Percentiles rank a stretch among this genome's conserved stretches.
These are phyloP conservation scores for Wickerhamomyces queroliae DNA, from an alignment of 805 yeast genomes.

Conservation along the genomic window DNA sequence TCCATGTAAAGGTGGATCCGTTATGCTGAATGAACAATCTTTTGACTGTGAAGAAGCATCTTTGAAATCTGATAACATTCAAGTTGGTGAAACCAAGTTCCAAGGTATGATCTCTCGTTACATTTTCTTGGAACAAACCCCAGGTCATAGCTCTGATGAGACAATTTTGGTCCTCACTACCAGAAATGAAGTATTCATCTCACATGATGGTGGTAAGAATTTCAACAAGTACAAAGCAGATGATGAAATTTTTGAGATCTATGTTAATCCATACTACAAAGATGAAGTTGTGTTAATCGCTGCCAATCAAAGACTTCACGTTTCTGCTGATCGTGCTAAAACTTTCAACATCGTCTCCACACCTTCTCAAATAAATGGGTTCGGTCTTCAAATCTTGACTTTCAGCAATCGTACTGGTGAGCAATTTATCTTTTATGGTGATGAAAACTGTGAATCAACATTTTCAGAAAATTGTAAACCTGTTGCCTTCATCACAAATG, in stretches of 20 bases:
- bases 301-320: constrained; percentile 29
- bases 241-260: constrained; percentile 41
- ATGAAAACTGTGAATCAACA: constrained; percentile 39
- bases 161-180: constrained; percentile 56
- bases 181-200: constrained; percentile 47
- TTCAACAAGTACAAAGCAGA: constrained; percentile 8
- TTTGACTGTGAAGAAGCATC: constrained; percentile 16
- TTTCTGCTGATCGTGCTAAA: constrained; percentile 63
- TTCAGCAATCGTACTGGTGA: constrained; percentile 52
- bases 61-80: constrained; percentile 19
- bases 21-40: constrained; percentile 5
- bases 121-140: constrained; percentile 44
- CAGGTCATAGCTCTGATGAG: constrained; percentile 41
- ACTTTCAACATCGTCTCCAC: constrained; percentile 31
- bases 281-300: constrained; percentile 33
- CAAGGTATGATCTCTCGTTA: constrained; percentile 50
- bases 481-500: constrained; percentile 53
- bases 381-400: constrained; percentile 41
- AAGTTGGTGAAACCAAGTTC: constrained; percentile 33
- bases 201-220: constrained; percentile 42
- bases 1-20: constrained; percentile 12
- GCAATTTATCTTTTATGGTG: constrained; percentile 65
- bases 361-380: constrained; percentile 40
- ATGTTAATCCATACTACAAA: constrained; percentile 50
- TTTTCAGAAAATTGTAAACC: constrained; percentile 37